phyloP scores from a whole-genome alignment of 345 rosid genomes.

The Linum usitatissimum region DNA sequence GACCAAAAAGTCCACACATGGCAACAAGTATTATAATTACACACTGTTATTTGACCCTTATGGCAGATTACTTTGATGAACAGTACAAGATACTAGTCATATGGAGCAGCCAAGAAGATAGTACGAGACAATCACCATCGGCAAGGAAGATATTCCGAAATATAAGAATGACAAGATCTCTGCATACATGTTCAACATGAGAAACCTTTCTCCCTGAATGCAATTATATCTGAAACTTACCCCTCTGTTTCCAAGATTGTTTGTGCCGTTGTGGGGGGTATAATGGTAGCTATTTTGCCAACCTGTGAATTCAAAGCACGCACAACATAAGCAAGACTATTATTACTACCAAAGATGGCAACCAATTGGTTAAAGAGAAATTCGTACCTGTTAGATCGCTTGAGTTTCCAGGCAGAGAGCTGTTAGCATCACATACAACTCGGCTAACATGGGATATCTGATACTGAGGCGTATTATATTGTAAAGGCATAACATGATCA shows the following conservation, averaged over 20 bases:
- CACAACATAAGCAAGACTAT: constrained; percentile 6
- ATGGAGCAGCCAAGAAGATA: neutral
- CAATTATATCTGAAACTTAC: constrained; percentile 21
- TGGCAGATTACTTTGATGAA: neutral
- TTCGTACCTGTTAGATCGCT: constrained; percentile 26
- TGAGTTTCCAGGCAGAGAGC: constrained; percentile 18
- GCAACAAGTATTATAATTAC: neutral
- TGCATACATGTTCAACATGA: neutral
- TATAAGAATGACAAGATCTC: neutral
- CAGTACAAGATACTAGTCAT: neutral
- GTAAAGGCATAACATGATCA: constrained; percentile 86
- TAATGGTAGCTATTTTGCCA: constrained; percentile 20
- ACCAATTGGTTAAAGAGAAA: neutral
- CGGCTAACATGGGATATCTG: constrained; percentile 54
- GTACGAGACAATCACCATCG: neutral
- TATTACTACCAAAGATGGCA: neutral
- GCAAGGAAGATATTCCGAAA: neutral
- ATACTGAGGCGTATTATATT: constrained; percentile 60
- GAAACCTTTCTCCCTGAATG: neutral
- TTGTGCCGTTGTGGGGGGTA: constrained; percentile 11
- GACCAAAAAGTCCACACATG: too few relatives aligned
- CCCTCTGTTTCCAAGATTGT: constrained; percentile 16
- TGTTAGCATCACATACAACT: constrained; percentile 18
- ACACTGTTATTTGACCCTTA: neutral
- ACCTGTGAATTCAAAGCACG: constrained; percentile 23